phyloP scores from a whole-genome alignment of 2,329 filamentous ascomycete genomes.

The Colletotrichum nymphaeae region DNA sequence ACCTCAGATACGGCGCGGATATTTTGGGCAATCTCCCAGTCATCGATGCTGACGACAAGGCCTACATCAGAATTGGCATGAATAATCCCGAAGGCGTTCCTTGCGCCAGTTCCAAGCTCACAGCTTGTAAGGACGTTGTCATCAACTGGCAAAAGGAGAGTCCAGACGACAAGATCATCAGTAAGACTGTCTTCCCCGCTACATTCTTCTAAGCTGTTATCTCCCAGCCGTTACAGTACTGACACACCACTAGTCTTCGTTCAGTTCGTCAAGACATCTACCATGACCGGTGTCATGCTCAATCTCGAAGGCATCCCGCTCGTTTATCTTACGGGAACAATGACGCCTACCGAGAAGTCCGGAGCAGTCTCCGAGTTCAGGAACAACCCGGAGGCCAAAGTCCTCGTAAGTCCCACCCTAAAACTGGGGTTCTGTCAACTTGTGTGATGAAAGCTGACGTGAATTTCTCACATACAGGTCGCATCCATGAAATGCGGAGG shows the following conservation, averaged over 20 bases:
- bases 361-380: constrained; percentile 41
- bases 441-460: background rate
- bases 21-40: constrained; percentile 30
- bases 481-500: constrained; percentile 48
- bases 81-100: background rate
- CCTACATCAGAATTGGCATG: constrained; percentile 38
- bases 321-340: constrained; percentile 50
- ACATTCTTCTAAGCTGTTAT: background rate
- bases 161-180: constrained; percentile 53
- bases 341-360: constrained; percentile 30
- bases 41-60: constrained; percentile 8
- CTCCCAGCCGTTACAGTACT: background rate
- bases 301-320: constrained; percentile 44
- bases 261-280: constrained; percentile 46
- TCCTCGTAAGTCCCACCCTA: constrained; percentile 49
- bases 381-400: constrained; percentile 25
- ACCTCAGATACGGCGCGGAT: constrained; percentile 40
- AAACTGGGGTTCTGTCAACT: no score
- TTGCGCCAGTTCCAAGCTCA: constrained; percentile 46
- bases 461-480: constrained; percentile 33
- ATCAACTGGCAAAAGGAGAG: constrained; percentile 44
- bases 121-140: constrained; percentile 43
- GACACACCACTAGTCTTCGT: constrained; percentile 46
- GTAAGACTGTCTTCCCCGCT: constrained; percentile 40
- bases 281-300: constrained; percentile 50